These are phyloP conservation scores for Myriosclerotinia duriaeana DNA, from an alignment of 2,329 filamentous ascomycete genomes.

Conservation along the genomic window DNA sequence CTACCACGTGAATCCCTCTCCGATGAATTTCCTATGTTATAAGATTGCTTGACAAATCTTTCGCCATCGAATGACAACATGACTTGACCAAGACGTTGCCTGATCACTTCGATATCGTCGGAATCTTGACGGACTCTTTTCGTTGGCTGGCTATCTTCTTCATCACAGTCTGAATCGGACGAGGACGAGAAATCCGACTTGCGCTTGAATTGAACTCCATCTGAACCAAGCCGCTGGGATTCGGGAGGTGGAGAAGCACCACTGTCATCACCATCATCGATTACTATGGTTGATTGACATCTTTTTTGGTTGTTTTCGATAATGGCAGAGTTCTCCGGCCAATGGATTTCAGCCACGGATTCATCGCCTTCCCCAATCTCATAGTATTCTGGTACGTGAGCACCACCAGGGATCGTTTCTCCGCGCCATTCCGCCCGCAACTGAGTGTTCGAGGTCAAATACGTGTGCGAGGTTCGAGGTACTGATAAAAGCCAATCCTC, in stretches of 20 bases:
- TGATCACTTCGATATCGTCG: conserved; percentile 4
- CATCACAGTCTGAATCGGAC: neutral
- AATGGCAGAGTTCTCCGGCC: neutral
- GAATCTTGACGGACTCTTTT: neutral
- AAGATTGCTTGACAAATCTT: conserved; percentile 19
- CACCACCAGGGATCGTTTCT: conserved; percentile 44
- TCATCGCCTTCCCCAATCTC: conserved; percentile 25
- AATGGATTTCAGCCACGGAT: neutral
- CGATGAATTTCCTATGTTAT: neutral
- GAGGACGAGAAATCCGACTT: conserved; percentile 8
- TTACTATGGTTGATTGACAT: neutral
- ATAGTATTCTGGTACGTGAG: conserved; percentile 37
- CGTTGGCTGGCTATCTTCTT: neutral
- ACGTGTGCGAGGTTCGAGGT: neutral
- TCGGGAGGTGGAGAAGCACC: neutral
- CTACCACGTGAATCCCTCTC: no score
- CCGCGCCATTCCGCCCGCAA: conserved; percentile 43
- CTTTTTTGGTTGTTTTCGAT: neutral
- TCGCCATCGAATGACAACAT: conserved; percentile 2
- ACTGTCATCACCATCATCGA: neutral
- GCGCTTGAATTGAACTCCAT: neutral
- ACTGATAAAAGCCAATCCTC: neutral
- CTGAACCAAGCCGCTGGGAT: neutral
- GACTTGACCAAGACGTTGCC: neutral
- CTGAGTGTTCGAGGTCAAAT: conserved; percentile 24